These are phyloP conservation scores for Drechslera avenae DNA, from an alignment of 2,329 filamentous ascomycete species.

Conservation along the genomic window DNA sequence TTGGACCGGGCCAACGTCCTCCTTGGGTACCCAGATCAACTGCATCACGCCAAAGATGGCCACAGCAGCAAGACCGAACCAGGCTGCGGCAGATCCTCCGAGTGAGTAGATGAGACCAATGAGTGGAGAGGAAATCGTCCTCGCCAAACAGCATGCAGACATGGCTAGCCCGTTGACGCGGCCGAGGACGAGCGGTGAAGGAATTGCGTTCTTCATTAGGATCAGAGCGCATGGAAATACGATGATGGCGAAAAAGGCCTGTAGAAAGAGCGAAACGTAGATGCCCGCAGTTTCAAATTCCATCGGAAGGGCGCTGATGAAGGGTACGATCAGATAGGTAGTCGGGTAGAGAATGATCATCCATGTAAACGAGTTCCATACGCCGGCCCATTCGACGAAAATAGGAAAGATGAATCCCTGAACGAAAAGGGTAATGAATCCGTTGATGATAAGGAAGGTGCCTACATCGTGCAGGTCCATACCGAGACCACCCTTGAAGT, in stretches of 20 bases:
- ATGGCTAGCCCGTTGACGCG: conserved; percentile 74
- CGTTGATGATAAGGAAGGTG: conserved; percentile 70
- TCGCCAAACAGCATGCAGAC: conserved; percentile 68
- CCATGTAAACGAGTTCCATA: conserved; percentile 69
- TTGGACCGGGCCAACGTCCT: conserved; percentile 45
- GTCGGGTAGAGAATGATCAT: conserved; percentile 70
- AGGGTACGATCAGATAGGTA: conserved; percentile 71
- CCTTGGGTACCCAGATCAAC: conserved; percentile 60
- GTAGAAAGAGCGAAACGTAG: conserved; percentile 66
- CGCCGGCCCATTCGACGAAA: conserved; percentile 66
- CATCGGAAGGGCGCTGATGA: conserved; percentile 63
- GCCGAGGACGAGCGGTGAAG: conserved; percentile 65
- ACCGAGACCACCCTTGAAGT: conserved; percentile 65
- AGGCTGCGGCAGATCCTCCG: conserved; percentile 64
- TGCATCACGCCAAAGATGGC: conserved; percentile 62
- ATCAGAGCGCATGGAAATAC: conserved; percentile 72
- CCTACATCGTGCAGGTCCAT: conserved; percentile 69
- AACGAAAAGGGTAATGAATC: conserved; percentile 72
- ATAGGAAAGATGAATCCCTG: conserved; percentile 74
- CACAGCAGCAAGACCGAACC: conserved; percentile 63
- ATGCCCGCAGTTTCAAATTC: conserved; percentile 63
- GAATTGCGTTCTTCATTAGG: conserved; percentile 74
- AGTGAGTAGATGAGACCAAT: conserved; percentile 69
- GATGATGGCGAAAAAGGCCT: conserved; percentile 71
- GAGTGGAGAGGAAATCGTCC: conserved; percentile 70